Conservation (phyloP, 495 filamentous ascomycete species). For the Alectoria sarmentosa region DNA sequence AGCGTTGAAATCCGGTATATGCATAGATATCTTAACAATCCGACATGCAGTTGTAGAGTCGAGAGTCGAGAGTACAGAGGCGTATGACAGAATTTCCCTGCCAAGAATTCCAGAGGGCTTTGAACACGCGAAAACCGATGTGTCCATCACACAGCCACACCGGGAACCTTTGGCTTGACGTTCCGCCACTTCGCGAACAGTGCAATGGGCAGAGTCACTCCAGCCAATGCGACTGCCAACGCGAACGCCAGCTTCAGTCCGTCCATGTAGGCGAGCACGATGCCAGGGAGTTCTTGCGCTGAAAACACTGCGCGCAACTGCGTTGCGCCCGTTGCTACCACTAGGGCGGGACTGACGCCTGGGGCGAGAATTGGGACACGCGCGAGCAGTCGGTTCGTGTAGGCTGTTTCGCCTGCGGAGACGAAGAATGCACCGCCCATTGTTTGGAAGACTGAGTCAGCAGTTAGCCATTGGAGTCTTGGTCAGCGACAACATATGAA, state of each 20-base stretch:
- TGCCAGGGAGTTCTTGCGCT: constrained; percentile 37
- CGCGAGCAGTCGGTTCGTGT: constrained; percentile 37
- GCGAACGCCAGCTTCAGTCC: constrained; percentile 43
- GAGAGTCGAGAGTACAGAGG: too few species aligned
- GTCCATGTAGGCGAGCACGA: constrained; percentile 52
- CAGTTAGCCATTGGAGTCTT: not conserved
- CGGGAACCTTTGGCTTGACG: constrained; percentile 14
- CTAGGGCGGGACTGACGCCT: constrained; percentile 33
- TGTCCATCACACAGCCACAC: not conserved
- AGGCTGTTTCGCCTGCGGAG: constrained; percentile 41
- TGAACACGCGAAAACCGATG: too few species aligned
- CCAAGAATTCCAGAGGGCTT: too few species aligned
- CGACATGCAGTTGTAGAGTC: too few species aligned
- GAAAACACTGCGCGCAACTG: constrained; percentile 42
- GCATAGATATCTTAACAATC: too few species aligned
- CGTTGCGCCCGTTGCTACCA: constrained; percentile 46
- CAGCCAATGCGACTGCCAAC: constrained; percentile 22
- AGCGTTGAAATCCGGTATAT: too few species aligned
- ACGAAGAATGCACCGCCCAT: constrained; percentile 45
- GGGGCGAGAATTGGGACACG: constrained; percentile 35
- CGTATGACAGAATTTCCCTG: too few species aligned
- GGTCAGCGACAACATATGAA: not conserved
- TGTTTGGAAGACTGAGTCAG: constrained; percentile 34
- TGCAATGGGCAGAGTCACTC: constrained; percentile 18
- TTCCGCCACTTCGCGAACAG: constrained; percentile 15